Percentiles rank a stretch among this genome's conserved stretches.
Evolutionary conservation across 23 red algal genomes (phyloP).

Genomic region (Rhodosorus marinus): DNA sequence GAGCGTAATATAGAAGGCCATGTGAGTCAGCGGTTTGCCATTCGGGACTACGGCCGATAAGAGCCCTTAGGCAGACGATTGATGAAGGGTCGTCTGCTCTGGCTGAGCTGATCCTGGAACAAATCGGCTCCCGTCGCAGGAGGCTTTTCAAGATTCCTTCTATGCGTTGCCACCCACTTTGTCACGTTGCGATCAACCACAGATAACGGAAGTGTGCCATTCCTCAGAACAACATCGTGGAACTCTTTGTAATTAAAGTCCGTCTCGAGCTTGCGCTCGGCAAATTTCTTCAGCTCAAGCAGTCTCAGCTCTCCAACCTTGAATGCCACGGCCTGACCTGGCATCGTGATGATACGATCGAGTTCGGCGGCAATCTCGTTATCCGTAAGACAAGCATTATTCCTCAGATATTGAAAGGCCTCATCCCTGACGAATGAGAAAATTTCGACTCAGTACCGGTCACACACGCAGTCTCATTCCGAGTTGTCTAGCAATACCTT

Average conservation of each 20-base stretch:
- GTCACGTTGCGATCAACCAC: conserved; percentile 4
- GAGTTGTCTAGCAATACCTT: too few relatives aligned
- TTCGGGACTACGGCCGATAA: too few relatives aligned
- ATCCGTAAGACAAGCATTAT: conserved; percentile 2
- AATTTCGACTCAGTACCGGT: too few relatives aligned
- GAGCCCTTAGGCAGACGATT: too few relatives aligned
- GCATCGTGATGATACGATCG: conserved; percentile 5
- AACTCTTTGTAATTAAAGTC: conserved; percentile 1
- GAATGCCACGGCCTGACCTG: conserved; percentile 8
- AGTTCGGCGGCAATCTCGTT: conserved; percentile 8
- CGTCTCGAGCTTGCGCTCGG: background rate
- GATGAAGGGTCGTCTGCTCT: too few relatives aligned
- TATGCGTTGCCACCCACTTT: background rate
- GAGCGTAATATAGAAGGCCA: too few relatives aligned
- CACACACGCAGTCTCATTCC: too few relatives aligned
- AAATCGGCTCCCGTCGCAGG: too few relatives aligned
- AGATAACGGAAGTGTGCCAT: conserved; percentile 1
- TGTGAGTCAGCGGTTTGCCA: too few relatives aligned
- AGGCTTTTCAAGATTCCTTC: too few relatives aligned
- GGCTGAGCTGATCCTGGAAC: too few relatives aligned
- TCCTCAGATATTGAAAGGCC: conserved; percentile 1
- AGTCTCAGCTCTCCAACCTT: conserved; percentile 14
- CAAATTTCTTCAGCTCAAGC: background rate
- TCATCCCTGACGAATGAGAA: too few relatives aligned
- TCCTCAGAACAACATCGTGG: background rate